phyloP scores from a whole-genome alignment of 1,284 basidiomycete genomes.

The Pholiota adiposa region DNA sequence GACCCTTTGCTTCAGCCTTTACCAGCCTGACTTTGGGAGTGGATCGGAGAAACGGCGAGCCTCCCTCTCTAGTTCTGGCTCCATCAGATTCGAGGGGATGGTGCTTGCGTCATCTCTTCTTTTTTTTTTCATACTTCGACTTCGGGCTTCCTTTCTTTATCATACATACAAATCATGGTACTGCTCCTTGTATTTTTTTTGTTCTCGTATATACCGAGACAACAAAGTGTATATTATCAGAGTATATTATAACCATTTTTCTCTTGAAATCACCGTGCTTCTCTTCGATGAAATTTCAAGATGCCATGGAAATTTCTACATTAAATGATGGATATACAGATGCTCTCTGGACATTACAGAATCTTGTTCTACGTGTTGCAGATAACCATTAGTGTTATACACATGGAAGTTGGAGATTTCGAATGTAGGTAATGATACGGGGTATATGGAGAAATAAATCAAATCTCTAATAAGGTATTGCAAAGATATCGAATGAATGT shows the following conservation, averaged over 20 bases:
- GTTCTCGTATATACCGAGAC: conserved; percentile 37
- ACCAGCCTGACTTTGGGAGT: conserved; percentile 21
- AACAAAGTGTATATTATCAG: conserved; percentile 42
- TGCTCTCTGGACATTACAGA: background rate
- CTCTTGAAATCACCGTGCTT: background rate
- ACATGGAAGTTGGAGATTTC: too few species aligned
- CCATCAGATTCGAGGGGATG: background rate
- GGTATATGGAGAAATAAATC: too few species aligned
- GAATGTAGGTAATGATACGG: too few species aligned
- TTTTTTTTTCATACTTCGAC: conserved; percentile 14
- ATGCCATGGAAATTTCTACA: background rate
- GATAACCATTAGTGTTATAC: too few species aligned
- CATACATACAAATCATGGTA: conserved; percentile 21
- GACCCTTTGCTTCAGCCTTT: conserved; percentile 28
- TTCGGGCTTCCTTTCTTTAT: conserved; percentile 18
- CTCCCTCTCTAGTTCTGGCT: background rate
- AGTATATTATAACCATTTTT: conserved; percentile 37
- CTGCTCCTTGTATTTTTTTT: conserved; percentile 37
- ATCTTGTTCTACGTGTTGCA: too few species aligned
- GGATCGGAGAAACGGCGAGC: background rate
- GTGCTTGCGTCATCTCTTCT: background rate
- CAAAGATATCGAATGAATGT: background rate
- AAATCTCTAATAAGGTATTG: too few species aligned
- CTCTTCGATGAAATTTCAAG: background rate
- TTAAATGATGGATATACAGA: background rate